Evolutionary conservation across 768 basidiomycete species (phyloP), one percentile per base, ranked within the genome.

Genomic region (Gautieria morchelliformis): DNA sequence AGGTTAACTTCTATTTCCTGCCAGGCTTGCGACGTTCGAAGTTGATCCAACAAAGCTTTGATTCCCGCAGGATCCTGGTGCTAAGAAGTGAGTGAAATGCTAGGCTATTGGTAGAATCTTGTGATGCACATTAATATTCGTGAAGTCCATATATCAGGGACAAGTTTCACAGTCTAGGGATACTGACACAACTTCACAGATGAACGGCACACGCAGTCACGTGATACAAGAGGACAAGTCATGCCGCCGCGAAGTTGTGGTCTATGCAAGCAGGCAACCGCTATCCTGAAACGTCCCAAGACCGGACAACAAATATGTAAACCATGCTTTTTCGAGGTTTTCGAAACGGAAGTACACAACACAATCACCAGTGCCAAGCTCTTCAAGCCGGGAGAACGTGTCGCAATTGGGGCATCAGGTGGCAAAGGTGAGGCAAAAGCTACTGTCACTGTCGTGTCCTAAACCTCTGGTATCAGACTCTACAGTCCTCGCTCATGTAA

Each of bases 321-420:
- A 69, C 84, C 87, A 40, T 99, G 96, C 68, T 96, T 94, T 73
- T 99, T 92, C 75, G 83, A 83, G 63, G 93, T 97, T 41, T 99
- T 99, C 64, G 96, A 99, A 75, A 95, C 93, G 0, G 96, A 99
- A 69, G 86, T 99, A 30, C 96, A 99, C 74, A 87, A 94, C 68
- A 97, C 96, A 1, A 97, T 98, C 67, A 83, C 76, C 6, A 79
- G 89, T 64, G 81, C 90, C 11, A 74, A 75, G 56, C 75, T 99
- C 4, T 99, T 99, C 77, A 84, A 83, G 66, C 76, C 83, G 11
- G 92, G 94, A 35, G 93, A 99, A 72, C 78, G 82, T 61, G 93
- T 99, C 40, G 96, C 96, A 24, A 98, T 99, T 59, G 96, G 96
- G 33, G 96, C 96, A 53, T 96, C 93, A 53, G 96, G 96, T 47